Base-by-base conservation (phyloP, 345 rosid species). In the Laguncularia racemosa region DNA sequence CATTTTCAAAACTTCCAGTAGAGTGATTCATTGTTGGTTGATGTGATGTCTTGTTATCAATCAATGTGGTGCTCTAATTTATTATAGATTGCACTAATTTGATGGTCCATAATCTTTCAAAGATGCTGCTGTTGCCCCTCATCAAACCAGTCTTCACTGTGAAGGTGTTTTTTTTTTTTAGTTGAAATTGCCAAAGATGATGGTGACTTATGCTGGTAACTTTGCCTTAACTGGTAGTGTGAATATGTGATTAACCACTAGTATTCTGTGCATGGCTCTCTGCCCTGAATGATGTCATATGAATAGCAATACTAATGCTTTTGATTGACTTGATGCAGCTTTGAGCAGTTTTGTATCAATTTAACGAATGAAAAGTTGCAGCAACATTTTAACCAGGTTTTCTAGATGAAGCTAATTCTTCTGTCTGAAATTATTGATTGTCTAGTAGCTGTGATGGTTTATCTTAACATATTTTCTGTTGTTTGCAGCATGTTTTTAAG, bases 311-410 rank as follows among this genome's bases (percentile, higher is more conserved):
- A 33, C 40, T 33, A 33, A 33, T 33, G 40, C 40, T 33, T 33
- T 7, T 33, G 7, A 33, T 33, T 7, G 40, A 33, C 40, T 67
- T 16, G 52, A 53, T 70, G 76, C 77, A 93, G 99, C 65, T 67
- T 93, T 79, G 99, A 93, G 79, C 99, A 93, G 67, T 93, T 93
- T 70, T 93, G 99, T 67, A 93, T 93, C 77, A 93, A 93, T 73
- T 82, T 93, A 81, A 93, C 99, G 38, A 93, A 93, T 69, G 99
- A 93, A 76, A 93, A 93, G 73, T 83, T 93, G 72, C 99, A 93
- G 72, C 99, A 93, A 72, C 97, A 89, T 77, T 93, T 93, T 73
- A 93, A 93, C 73, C 99, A 93, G 99, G 99, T 86, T 62, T 62
- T 56, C 33, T 62, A 68, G 61, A 33, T 33, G 9, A 33, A 33